A percentile compares a stretch with the other conserved stretches of the same genome.
Conservation (phyloP, 306 rosid species). For the Fragaria ananassa region DNA sequence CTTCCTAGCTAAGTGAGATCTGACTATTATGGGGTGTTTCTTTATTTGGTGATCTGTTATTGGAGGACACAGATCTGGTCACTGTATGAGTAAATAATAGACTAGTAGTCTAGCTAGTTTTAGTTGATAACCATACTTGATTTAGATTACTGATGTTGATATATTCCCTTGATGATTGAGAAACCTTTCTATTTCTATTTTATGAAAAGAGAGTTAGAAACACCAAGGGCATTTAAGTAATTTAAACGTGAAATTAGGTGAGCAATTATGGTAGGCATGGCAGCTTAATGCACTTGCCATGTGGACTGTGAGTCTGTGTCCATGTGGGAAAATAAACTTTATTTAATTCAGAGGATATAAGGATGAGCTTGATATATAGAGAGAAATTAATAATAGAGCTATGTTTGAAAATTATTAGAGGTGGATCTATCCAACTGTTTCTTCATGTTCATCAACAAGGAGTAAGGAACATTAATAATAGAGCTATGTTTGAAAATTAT, state of each 20-base stretch:
- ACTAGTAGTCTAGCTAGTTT: not conserved
- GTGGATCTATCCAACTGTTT: too few relatives aligned
- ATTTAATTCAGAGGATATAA: not conserved
- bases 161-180: not conserved
- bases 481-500: not conserved
- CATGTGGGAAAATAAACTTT: not conserved
- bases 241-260: not conserved
- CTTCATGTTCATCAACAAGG: too few relatives aligned
- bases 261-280: not conserved
- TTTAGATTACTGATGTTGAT: not conserved
- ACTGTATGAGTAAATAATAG: not conserved
- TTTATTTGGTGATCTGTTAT: not conserved
- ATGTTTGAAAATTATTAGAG: too few relatives aligned
- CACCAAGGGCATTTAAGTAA: not conserved
- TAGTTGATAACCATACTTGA: not conserved
- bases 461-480: not conserved
- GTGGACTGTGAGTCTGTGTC: not conserved
- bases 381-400: too few relatives aligned
- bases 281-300: not conserved
- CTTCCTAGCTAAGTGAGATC: not conserved
- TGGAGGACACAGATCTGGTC: not conserved
- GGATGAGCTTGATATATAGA: not conserved
- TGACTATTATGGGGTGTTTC: not conserved
- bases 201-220: not conserved
- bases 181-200: not conserved